Evolutionary conservation across 2,329 filamentous ascomycete species (phyloP), one percentile per base, ranked within the genome.

Genomic region (Phaeosphaeria sp.): DNA sequence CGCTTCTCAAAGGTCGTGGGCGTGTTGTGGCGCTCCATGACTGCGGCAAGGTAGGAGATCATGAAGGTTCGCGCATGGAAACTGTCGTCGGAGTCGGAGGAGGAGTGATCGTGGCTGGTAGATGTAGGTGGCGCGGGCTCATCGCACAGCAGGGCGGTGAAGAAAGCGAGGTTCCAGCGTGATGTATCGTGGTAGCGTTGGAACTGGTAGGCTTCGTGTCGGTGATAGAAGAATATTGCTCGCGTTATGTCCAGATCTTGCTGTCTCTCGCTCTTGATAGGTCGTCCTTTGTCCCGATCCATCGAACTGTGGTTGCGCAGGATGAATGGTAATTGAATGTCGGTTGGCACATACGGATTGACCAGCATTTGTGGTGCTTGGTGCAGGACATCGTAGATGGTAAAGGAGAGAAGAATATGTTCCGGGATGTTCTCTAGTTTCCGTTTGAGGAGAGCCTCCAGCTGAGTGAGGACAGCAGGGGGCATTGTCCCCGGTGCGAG

Each of bases 221-320:
- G 53, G 20, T 67, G 59, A 47, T 67, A 69, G 61, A 63, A 71
- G 60, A 65, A 72, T 20, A 69, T 66, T 5, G 64, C 62, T 7
- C 65, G 61, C 0, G 63, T 68, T 18, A 65, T 50, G 18, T 61
- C 45, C 2, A 58, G 51, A 21, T 30, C 24, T 40, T 68, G 67
- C 11, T 44, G 24, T 18, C 20, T 42, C 15, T 50, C 27, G 43
- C 51, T 53, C 47, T 68, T 68, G 45, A 64, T 50, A 17, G 66
- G 56, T 8, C 39, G 49, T 6, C 44, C 27, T 22, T 44, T 46
- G 30, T 55, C 21, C 6, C 21, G 39, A 22, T 59, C 49, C 30
- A 69, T 62, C 9, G 21, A 2, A 18, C 24, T 13, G 22, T 63
- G 66, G 36, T 71, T 44, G 45, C 51, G 40, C 15, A 73, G 61